These are phyloP conservation scores for Schrenkiella parvula DNA, from an alignment of 345 rosid genomes.

Conservation along the genomic window DNA sequence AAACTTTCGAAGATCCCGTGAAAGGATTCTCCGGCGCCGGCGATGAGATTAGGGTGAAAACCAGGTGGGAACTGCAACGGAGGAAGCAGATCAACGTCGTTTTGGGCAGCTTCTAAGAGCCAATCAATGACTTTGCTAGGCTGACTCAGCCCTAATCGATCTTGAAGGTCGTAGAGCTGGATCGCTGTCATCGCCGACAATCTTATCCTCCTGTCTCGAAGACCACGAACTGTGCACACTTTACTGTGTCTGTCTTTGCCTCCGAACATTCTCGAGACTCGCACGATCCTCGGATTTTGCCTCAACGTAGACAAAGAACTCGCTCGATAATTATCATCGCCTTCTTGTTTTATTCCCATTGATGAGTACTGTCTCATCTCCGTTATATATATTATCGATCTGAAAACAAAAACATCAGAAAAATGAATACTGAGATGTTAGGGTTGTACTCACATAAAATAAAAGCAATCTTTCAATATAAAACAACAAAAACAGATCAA, in stretches of 20 bases:
- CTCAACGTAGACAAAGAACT: conserved; percentile 24
- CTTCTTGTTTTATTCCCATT: conserved; percentile 13
- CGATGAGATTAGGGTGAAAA: conserved; percentile 47
- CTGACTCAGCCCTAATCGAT: conserved; percentile 70
- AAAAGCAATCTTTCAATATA: not conserved
- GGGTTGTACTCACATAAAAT: not conserved
- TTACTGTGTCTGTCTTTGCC: conserved; percentile 98
- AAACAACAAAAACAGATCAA: not conserved
- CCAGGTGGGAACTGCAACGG: conserved; percentile 71
- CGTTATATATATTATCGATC: not conserved
- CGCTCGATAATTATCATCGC: not conserved
- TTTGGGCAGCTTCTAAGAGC: conserved; percentile 64
- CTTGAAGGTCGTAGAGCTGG: conserved; percentile 85
- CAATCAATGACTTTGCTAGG: conserved; percentile 96
- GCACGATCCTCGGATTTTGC: conserved; percentile 83
- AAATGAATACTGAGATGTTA: not conserved
- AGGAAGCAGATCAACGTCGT: conserved; percentile 79
- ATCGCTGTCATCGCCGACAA: conserved; percentile 83
- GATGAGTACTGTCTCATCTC: conserved; percentile 11
- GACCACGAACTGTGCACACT: conserved; percentile 82
- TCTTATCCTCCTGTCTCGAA: conserved; percentile 81
- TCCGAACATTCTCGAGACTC: conserved; percentile 72
- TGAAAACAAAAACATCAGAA: not conserved
- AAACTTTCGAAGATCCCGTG: conserved; percentile 24
- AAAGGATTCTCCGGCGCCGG: conserved; percentile 31